Evolutionary conservation across 805 yeast genomes (phyloP).

Genomic region (Allodekkera sacchari): DNA sequence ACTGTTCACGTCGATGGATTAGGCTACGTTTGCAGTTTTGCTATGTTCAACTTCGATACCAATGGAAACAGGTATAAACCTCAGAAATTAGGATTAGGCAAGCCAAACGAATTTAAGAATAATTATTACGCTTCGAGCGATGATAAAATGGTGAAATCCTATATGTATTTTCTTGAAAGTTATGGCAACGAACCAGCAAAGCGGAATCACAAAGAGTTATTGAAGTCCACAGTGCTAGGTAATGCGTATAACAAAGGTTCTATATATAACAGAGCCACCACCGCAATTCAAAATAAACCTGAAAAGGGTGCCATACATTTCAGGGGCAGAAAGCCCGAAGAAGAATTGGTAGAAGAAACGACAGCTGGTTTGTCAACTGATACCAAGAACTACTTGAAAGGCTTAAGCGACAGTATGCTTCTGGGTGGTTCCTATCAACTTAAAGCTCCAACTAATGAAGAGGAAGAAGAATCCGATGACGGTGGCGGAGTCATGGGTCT

Average conservation of each 20-base stretch:
- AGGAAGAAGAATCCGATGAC: conserved; percentile 27
- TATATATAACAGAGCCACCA: conserved; percentile 3
- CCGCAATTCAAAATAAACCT: conserved; percentile 12
- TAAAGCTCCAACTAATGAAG: conserved; percentile 9
- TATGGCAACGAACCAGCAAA: conserved; percentile 44
- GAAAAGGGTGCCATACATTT: background rate
- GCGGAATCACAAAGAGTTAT: conserved; percentile 8
- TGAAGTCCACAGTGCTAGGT: conserved; percentile 18
- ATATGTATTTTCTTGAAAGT: conserved; percentile 78
- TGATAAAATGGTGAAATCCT: conserved; percentile 88
- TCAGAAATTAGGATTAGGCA: conserved; percentile 6
- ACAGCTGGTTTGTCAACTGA: conserved; percentile 22
- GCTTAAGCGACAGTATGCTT: conserved; percentile 23
- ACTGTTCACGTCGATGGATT: conserved; percentile 89
- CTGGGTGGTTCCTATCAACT: conserved; percentile 33
- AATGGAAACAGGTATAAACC: conserved; percentile 28
- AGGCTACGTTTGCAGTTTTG: conserved; percentile 91
- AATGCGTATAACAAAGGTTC: conserved; percentile 6
- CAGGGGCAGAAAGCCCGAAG: background rate
- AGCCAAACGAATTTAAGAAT: conserved; percentile 24
- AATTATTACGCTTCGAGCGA: conserved; percentile 48
- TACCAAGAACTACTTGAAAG: conserved; percentile 14
- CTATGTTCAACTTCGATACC: conserved; percentile 79
- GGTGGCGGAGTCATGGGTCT: conserved; percentile 53
- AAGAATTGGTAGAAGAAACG: conserved; percentile 17